A percentile compares a stretch with the other conserved stretches of the same genome.
Evolutionary conservation across 768 basidiomycete genomes (phyloP).

Genomic region (Postia placenta): DNA sequence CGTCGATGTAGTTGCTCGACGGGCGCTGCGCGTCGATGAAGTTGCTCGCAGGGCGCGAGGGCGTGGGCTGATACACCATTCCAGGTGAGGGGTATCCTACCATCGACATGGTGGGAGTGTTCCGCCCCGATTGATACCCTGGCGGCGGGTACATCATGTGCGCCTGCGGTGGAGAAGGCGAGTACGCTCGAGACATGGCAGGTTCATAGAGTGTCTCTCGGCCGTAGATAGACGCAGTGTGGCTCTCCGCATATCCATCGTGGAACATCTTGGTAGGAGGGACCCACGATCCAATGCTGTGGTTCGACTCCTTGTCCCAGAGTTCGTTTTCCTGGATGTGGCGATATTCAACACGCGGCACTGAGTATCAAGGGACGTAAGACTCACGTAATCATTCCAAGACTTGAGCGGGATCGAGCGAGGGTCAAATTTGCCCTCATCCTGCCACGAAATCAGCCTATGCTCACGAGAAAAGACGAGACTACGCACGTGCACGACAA

Average conservation of each 20-base stretch:
- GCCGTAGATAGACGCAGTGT: conserved; percentile 76
- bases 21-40: too few species aligned
- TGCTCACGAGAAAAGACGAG: background rate
- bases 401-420: conserved; percentile 90
- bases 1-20: conserved; percentile 73
- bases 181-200: conserved; percentile 45
- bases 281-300: conserved; percentile 90
- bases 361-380: too few species aligned
- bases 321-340: conserved; percentile 77
- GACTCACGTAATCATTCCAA: conserved; percentile 91
- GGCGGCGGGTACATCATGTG: conserved; percentile 49
- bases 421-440: conserved; percentile 97
- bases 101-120: conserved; percentile 40
- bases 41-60: conserved; percentile 70
- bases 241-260: conserved; percentile 73
- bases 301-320: conserved; percentile 96
- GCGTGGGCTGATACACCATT: conserved; percentile 52
- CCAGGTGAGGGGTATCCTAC: conserved; percentile 11
- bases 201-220: conserved; percentile 86
- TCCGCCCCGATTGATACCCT: conserved; percentile 73
- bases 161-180: conserved; percentile 69
- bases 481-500: conserved; percentile 81
- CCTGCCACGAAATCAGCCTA: conserved; percentile 39
- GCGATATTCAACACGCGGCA: conserved; percentile 3
- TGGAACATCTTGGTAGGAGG: conserved; percentile 68